Conservation (phyloP, 345 rosid species). For the Xanthoceras sorbifolium region DNA sequence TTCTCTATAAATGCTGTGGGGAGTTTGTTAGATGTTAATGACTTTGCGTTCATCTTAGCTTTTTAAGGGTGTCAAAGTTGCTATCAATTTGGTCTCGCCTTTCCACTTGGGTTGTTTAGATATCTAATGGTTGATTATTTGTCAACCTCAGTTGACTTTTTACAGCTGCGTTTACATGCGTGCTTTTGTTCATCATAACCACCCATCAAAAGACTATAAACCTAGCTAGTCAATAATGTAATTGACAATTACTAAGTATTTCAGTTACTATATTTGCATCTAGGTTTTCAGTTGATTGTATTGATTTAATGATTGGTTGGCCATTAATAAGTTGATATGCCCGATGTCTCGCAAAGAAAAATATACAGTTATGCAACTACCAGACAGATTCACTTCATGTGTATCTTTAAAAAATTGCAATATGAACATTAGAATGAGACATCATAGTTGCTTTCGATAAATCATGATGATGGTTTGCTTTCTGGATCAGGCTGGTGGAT, state of each 20-base stretch:
- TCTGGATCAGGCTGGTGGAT: slow-evolving; percentile 74
- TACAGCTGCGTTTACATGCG: not conserved
- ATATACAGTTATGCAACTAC: not conserved
- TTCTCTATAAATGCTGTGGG: not conserved
- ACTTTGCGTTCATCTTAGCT: not conserved
- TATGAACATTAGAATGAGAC: not conserved
- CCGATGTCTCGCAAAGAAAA: not conserved
- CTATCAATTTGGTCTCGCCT: not conserved
- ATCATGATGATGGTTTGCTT: not conserved
- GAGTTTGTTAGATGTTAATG: not conserved
- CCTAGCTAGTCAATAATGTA: not conserved
- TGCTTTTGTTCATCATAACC: not conserved
- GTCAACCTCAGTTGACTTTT: not conserved
- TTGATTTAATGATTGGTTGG: not conserved
- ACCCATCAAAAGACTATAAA: not conserved
- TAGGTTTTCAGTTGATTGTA: not conserved
- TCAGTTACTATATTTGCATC: not conserved
- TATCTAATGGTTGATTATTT: not conserved
- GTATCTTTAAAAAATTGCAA: not conserved
- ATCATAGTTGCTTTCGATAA: not conserved
- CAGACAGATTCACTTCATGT: not conserved
- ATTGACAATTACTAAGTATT: not conserved
- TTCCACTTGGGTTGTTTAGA: not conserved
- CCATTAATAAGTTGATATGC: not conserved
- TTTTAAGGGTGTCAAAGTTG: not conserved